These are phyloP conservation scores for Kwoniella dejecticola DNA, from an alignment of 768 basidiomycete species.

Conservation along the genomic window DNA sequence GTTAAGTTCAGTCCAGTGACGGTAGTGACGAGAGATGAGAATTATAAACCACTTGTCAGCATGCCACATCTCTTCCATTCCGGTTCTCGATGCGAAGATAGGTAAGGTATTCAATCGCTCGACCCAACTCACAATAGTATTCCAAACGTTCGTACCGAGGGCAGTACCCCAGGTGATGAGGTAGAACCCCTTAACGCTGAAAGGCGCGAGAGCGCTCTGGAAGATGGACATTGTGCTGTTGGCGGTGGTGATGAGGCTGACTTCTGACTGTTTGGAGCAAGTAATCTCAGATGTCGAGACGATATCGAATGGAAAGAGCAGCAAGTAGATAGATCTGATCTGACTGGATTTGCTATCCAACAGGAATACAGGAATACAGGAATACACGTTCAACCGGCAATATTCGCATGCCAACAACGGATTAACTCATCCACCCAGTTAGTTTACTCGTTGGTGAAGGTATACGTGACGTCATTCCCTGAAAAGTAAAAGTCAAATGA, in stretches of 20 bases:
- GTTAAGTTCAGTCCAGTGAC: no score
- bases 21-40: no score
- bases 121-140: constrained; percentile 41
- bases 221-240: constrained; percentile 30
- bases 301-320: no score
- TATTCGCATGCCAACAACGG: not conserved
- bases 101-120: not conserved
- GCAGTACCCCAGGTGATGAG: constrained; percentile 51
- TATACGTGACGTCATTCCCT: constrained; percentile 9
- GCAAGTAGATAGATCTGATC: no score
- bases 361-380: not conserved
- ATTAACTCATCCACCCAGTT: constrained; percentile 6
- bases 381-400: not conserved
- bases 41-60: not conserved
- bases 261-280: no score
- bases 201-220: constrained; percentile 45
- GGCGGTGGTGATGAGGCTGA: not conserved
- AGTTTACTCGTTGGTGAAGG: not conserved
- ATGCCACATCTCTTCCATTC: no score
- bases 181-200: constrained; percentile 50
- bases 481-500: not conserved
- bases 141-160: constrained; percentile 47
- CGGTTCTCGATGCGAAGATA: no score
- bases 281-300: no score
- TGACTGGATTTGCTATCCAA: constrained; percentile 6